Evolutionary conservation across 805 yeast species (phyloP), one percentile per base, ranked within the genome.

Genomic region (Candida andamanensis): DNA sequence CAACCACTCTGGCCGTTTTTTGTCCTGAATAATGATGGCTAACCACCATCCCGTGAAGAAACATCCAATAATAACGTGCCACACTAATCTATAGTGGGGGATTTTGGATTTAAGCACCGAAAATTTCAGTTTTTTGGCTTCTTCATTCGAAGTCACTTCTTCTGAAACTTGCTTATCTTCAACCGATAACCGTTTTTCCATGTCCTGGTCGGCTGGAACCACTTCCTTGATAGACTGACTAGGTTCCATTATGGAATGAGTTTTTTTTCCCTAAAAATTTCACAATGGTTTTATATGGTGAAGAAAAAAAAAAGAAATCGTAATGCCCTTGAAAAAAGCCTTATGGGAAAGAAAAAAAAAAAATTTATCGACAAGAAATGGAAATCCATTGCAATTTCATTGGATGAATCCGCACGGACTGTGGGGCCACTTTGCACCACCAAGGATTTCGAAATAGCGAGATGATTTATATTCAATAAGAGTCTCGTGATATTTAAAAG

Each of bases 21-120:
- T 62, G 5, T 64, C 46, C 47, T 73, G 80, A 30, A 68, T 69
- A 17, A 75, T 33, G 36, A 75, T 72, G 11, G 76, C 66, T 26
- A 74, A 47, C 80, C 80, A 75, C 75, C 75, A 70, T 8, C 71
- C 55, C n/a, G 76, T 70, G 57, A 71, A 69, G 39, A 70, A 51
- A 49, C 40, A 51, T 19, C 36, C 67, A 54, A 39, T 47, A 32
- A 46, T 56, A n/a, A 54, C 25, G 32, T 50, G 43, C 8, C 31
- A 30, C 6, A 39, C 3, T 9, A 36, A 22, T 21, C 33, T 39
- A n/a, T 16, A 32, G 28, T 36, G 27, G 13, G 45, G 43, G 15
- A 39, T 29, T 24, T 24, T 36, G 14, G 30, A 21, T 29, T 38
- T 8, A 33, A 2, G 39, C 41, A 35, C 7, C 32, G 5, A 16